Evolutionary conservation across 2,329 filamentous ascomycete genomes (phyloP).

Genomic region (Allantophomopsis lycopodina): DNA sequence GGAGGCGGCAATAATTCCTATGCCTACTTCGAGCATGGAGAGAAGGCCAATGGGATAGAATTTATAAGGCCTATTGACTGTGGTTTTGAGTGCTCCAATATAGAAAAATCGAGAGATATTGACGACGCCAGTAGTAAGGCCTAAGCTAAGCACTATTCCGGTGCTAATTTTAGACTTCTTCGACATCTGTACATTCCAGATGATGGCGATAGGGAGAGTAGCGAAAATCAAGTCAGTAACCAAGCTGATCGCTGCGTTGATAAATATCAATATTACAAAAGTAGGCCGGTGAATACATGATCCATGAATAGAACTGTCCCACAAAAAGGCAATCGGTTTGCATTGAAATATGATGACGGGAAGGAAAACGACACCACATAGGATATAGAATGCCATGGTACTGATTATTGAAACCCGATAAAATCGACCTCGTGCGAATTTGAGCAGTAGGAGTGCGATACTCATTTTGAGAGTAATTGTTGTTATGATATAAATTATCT

Average conservation of each 20-base stretch:
- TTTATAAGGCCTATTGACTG: not conserved
- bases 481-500: conserved; percentile 1
- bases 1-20: conserved; percentile 1
- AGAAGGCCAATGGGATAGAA: not conserved
- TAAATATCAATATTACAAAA: not conserved
- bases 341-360: conserved; percentile 1
- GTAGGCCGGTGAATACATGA: not conserved
- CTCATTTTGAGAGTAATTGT: conserved; percentile 1
- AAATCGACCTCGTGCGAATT: not conserved
- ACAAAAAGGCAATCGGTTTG: conserved; percentile 1
- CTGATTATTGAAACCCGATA: not conserved
- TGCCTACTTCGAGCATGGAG: conserved; percentile 1
- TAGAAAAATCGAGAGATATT: conserved; percentile 1
- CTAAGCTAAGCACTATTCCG: conserved; percentile 1
- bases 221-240: conserved; percentile 1
- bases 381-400: not conserved
- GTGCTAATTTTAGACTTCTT: not conserved
- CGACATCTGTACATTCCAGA: conserved; percentile 1
- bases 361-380: not conserved
- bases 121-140: not conserved
- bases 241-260: conserved; percentile 1
- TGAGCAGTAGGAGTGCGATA: conserved; percentile 1
- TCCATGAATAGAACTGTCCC: not conserved
- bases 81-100: not conserved
- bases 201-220: not conserved